Evolutionary conservation across 2,329 filamentous ascomycete species (phyloP), one percentile per base, ranked within the genome.

Genomic region (Penicillium sp.): DNA sequence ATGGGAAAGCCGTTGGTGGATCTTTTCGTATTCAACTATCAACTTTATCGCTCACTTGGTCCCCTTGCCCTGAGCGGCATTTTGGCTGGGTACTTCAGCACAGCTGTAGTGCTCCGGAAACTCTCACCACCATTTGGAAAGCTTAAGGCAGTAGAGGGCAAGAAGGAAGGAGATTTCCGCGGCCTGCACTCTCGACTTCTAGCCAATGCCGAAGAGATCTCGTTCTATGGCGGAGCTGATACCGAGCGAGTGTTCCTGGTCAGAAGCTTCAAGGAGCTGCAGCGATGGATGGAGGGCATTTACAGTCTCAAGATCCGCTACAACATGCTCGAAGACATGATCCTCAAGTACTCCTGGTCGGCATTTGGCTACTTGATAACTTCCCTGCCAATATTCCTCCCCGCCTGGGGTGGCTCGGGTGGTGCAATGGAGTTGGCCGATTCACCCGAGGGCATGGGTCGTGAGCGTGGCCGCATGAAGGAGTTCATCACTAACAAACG

Each of bases 401-500:
- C 94, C 0, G 90, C 91, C 1, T 96, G 94, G 91, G 92, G 92
- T 54, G 93, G 94, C 31, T 76, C 93, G 34, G 91, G 88, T 45
- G 90, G 89, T 39, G 82, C 83, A 16, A 78, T 87, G 53, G 90
- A 96, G 74, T 79, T 90, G 66, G 75, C 82, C 2, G 68, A 72
- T 59, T 63, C 66, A 29, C 62, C 70, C 4, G 69, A 73, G 38
- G 62, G 64, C 5, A 63, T 69, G 21, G 68, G 70, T 39, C 84
- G 89, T 29, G 91, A 96, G 73, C 85, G 90, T 46, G 87, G 88
- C 55, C 90, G 95, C 40, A 99, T 97, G 91, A 94, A 95, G 78
- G 91, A 96, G 34, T 99, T 99, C 76, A 97, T 99, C 76, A 99
- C 94, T 13, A 99, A 99, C 78, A 97, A 99, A 76, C 87, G 94